Conservation (phyloP, 306 rosid genomes). For the Castanospermum australe region DNA sequence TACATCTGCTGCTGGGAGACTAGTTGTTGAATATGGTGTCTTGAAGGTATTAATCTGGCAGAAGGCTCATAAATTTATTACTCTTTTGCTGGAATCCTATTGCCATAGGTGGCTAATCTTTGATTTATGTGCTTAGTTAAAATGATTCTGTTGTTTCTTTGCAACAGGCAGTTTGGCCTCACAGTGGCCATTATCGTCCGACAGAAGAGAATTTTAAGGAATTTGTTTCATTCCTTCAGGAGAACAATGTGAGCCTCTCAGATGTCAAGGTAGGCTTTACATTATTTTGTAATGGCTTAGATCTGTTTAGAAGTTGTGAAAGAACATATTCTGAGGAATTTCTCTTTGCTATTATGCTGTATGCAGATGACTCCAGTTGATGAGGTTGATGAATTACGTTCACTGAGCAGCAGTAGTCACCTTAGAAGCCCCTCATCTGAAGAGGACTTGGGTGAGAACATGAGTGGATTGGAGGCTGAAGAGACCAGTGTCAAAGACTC, state of each 20-base stretch:
- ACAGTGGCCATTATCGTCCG: slow-evolving; percentile 95
- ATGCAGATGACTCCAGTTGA: slow-evolving; percentile 77
- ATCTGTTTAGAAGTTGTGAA: slow-evolving; percentile 7
- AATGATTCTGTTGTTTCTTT: slow-evolving; percentile 32
- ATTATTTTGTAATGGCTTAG: slow-evolving; percentile 7
- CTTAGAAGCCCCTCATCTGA: slow-evolving; percentile 76
- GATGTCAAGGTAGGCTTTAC: slow-evolving; percentile 71
- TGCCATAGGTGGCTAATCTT: neutral
- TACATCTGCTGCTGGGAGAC: slow-evolving; percentile 95
- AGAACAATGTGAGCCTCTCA: slow-evolving; percentile 75
- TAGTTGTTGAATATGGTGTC: slow-evolving; percentile 77
- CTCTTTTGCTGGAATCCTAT: slow-evolving; percentile 6
- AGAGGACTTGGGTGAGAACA: slow-evolving; percentile 56
- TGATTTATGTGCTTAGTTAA: neutral
- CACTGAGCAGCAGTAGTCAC: slow-evolving; percentile 56
- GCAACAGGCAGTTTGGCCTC: slow-evolving; percentile 98
- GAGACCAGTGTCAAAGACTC: slow-evolving; percentile 34
- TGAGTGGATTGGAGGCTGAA: slow-evolving; percentile 46
- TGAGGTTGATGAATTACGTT: slow-evolving; percentile 48
- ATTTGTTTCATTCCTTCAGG: slow-evolving; percentile 75
- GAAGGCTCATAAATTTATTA: neutral
- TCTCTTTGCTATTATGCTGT: slow-evolving; percentile 27
- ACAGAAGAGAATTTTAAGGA: slow-evolving; percentile 87
- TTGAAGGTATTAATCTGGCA: slow-evolving; percentile 59
- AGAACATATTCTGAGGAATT: slow-evolving; percentile 28